Base-by-base conservation (phyloP, 2,329 filamentous ascomycete species). In the Raffaelea ambrosiae region DNA sequence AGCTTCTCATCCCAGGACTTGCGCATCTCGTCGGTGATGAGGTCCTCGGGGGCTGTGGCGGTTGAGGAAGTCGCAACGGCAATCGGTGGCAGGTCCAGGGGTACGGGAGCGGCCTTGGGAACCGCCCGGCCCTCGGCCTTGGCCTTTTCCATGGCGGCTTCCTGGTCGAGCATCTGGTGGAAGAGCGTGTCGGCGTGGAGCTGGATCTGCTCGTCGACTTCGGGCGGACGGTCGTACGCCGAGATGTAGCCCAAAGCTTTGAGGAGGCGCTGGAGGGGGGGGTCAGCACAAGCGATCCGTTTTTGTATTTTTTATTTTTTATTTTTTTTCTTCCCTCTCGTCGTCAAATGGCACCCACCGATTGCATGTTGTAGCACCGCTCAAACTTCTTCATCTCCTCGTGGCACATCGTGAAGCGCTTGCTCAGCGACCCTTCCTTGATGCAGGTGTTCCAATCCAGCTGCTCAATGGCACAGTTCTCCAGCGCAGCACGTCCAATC, bases 121-220 rank as follows among this genome's bases (percentile, higher is more conserved):
- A 72, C 61, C 0, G 76, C 72, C n/a, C 64, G 65, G 23, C 79
- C 80, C 54, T 77, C 75, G 47, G 74, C 71, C 63, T 81, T 81
- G 33, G 84, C 86, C 58, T 81, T 75, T 54, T 85, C 79, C n/a
- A 86, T 80, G 53, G 76, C 77, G 19, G 72, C 73, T 66, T 98
- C 91, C 62, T 95, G 88, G 52, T 80, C 76, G 35, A 95, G 66
- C 83, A 97, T 88, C 57, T 85, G 81, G 59, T 91, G 86, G 66
- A 89, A 98, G 38, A 98, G 74, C 53, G 79, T 80, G 68, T 98
- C 93, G 50, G 91, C 91, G 64, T 96, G 90, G 83, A 97, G 88
- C 66, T 97, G 93, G 52, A 98, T 88, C 56, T 84, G 79, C 63
- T 96, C 90, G 58, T 95, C 86, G 45, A 86, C 76, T 26, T 82